Percentiles rank a stretch among this genome's conserved stretches.
phyloP scores from a whole-genome alignment of 768 basidiomycete genomes.

The Mycena vitilis region DNA sequence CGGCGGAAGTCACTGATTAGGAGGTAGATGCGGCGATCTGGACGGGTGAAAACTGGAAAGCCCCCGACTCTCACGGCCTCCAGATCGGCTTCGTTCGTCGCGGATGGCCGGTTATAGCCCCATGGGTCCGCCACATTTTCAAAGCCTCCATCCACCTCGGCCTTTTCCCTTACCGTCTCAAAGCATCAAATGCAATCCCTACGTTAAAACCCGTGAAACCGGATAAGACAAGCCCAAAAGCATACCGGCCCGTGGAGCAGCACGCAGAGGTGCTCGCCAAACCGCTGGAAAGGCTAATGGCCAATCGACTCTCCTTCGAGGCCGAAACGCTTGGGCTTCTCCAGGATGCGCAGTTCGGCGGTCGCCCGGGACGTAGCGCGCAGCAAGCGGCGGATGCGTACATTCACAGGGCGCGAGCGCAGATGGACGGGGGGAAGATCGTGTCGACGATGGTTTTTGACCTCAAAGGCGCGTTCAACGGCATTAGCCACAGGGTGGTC shows the following conservation, averaged over 20 bases:
- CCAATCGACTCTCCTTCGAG: background rate
- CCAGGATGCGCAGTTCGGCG: background rate
- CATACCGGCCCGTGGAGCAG: conserved; percentile 8
- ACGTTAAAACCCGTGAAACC: conserved; percentile 2
- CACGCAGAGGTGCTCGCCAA: conserved; percentile 11
- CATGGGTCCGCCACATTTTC: background rate
- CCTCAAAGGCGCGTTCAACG: background rate
- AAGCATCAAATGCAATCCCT: conserved; percentile 1
- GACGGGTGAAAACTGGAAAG: conserved; percentile 7
- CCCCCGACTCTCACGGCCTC: background rate
- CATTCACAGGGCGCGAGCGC: too few species aligned
- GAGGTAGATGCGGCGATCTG: conserved; percentile 1
- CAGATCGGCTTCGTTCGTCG: conserved; percentile 8
- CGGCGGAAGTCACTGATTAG: background rate
- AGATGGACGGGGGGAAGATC: too few species aligned
- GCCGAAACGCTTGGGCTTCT: background rate
- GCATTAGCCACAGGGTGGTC: background rate
- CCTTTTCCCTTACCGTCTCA: conserved; percentile 8
- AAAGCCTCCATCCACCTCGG: conserved; percentile 1
- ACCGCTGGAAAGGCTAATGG: background rate
- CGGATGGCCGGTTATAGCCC: conserved; percentile 1
- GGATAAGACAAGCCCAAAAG: conserved; percentile 13
- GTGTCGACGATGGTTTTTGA: too few species aligned
- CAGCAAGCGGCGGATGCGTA: background rate
- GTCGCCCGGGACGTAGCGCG: background rate